Evolutionary conservation across 2,329 filamentous ascomycete genomes (phyloP), one percentile per base, ranked within the genome.

Genomic region (Neonectria sp.): DNA sequence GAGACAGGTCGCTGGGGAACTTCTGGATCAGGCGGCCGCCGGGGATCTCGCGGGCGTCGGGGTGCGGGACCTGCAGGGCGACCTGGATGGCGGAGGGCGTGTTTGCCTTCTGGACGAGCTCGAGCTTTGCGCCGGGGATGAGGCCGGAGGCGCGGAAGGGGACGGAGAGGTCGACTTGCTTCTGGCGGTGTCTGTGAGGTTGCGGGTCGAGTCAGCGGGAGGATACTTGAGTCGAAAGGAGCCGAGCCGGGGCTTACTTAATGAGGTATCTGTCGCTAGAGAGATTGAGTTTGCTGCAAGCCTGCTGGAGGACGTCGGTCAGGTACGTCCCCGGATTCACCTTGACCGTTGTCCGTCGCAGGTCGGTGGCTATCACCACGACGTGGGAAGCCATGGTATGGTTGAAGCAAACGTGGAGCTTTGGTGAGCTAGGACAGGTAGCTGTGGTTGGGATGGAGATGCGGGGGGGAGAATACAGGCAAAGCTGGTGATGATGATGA

Each of bases 351-450:
- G 91, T 89, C 75, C 94, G 89, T 73, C 93, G 91, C 73, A 95
- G 88, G 73, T 93, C 91, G 45, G 92, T 90, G 79, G 95, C 92
- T 71, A 97, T 91, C 60, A 98, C 94, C 74, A 95, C 92, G 65
- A 98, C 94, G 79, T 96, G 93, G 60, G 95, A 92, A 72, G 94
- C 90, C 94, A 97, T 97, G 72, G 69, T 83, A 97, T 97, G 72
- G 69, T 83, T 74, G 64, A 46, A 63, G 57, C 35, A 64, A 55
- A 9, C 58, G 15, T 59, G 62, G 31, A 58, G 51, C 49, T 65
- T 31, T 52, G 12, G 40, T 21, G 37, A 40, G 52, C 46, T 68
- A 53, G 29, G 7, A 43, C 57, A 29, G 40, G 11, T 24, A 56
- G 52, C 40, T 53, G 13, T 62, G 40, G 15, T 27, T 12, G 43